phyloP scores from a whole-genome alignment of 768 basidiomycete genomes.

The Hericium coralloides region DNA sequence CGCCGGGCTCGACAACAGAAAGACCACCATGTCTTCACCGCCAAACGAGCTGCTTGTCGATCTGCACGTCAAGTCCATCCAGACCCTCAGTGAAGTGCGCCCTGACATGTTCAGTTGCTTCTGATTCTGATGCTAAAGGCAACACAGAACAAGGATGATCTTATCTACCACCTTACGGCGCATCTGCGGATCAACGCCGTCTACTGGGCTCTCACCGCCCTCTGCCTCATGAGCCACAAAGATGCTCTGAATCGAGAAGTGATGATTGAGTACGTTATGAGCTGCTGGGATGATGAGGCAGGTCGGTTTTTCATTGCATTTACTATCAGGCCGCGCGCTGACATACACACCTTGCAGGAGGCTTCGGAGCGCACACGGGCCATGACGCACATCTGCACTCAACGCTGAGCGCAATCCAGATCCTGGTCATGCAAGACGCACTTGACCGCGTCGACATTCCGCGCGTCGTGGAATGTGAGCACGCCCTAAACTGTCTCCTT shows the following conservation, averaged over 20 bases:
- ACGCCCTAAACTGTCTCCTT: not conserved
- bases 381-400: slow-evolving; percentile 88
- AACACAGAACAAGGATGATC: slow-evolving; percentile 68
- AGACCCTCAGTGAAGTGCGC: not conserved
- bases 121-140: not conserved
- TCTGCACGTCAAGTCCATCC: slow-evolving; percentile 1
- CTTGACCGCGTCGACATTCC: slow-evolving; percentile 61
- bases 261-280: slow-evolving; percentile 84
- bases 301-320: slow-evolving; percentile 33
- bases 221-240: slow-evolving; percentile 68
- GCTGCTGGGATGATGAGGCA: slow-evolving; percentile 90
- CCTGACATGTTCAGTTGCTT: not conserved
- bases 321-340: not conserved
- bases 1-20: not conserved
- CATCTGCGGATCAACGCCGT: slow-evolving; percentile 94
- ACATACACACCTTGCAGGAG: slow-evolving; percentile 41
- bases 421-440: slow-evolving; percentile 79
- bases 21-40: not conserved
- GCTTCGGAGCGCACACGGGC: slow-evolving; percentile 84
- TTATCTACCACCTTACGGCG: slow-evolving; percentile 82
- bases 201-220: slow-evolving; percentile 92
- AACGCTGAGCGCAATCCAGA: slow-evolving; percentile 89
- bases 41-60: not conserved
- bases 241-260: slow-evolving; percentile 79
- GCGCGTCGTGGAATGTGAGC: slow-evolving; percentile 67